These are phyloP conservation scores for Puccinia triticina DNA, from an alignment of 1,284 basidiomycete genomes.

Conservation along the genomic window DNA sequence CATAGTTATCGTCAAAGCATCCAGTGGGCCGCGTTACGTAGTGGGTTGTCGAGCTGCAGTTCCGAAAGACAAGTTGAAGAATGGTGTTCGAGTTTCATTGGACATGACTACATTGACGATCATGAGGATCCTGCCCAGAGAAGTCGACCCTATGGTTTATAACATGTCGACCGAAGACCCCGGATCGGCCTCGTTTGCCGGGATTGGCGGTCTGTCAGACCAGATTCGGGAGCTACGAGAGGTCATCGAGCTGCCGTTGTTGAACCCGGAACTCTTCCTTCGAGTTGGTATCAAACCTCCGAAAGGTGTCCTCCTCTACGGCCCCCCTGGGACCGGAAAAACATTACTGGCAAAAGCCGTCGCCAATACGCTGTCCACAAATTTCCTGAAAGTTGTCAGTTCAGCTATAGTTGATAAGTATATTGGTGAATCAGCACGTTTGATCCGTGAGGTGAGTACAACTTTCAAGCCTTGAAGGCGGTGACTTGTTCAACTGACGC, in stretches of 20 bases:
- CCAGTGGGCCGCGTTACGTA: constrained; percentile 95
- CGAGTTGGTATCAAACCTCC: constrained; percentile 95
- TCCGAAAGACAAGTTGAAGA: constrained; percentile 78
- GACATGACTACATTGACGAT: constrained; percentile 99
- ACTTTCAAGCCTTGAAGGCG: neutral
- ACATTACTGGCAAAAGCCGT: constrained; percentile 93
- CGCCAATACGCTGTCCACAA: constrained; percentile 90
- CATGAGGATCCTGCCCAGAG: constrained; percentile 95
- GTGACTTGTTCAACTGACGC: neutral
- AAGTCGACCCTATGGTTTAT: constrained; percentile 97
- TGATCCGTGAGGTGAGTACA: constrained; percentile 67
- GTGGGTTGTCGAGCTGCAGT: constrained; percentile 97
- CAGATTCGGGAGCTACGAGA: constrained; percentile 96
- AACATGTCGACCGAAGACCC: constrained; percentile 99
- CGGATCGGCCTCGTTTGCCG: constrained; percentile 90
- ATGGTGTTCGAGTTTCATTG: constrained; percentile 91
- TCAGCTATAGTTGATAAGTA: constrained; percentile 99
- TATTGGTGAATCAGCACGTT: constrained; percentile 93
- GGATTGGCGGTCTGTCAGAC: constrained; percentile 92
- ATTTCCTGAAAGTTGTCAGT: constrained; percentile 97
- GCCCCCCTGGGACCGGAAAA: constrained; percentile 93
- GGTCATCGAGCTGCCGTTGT: constrained; percentile 91
- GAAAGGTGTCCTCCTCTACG: constrained; percentile 89
- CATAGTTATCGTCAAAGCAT: constrained; percentile 98
- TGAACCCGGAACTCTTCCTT: constrained; percentile 92